A percentile compares a stretch with the other conserved stretches of the same genome.
phyloP scores from a whole-genome alignment of 1,139 yeast genomes.

The Taiozyma sp. region DNA sequence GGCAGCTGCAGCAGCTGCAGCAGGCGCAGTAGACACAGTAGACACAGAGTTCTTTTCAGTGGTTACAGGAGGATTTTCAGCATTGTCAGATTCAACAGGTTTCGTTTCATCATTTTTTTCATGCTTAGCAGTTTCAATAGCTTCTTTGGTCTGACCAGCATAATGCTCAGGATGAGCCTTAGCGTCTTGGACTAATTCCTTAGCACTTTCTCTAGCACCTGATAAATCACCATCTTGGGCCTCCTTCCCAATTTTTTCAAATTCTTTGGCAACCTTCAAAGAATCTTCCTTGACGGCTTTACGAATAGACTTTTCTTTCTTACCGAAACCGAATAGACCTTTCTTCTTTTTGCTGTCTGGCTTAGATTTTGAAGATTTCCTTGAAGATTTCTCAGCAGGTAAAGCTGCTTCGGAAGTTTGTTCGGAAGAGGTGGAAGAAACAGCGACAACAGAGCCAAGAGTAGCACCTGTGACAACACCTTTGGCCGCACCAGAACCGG shows the following conservation, averaged over 20 bases:
- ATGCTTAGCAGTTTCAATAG: conserved; percentile 12
- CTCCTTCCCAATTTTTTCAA: neutral
- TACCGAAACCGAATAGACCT: conserved; percentile 1
- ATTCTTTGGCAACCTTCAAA: neutral
- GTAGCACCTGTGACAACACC: conserved; percentile 7
- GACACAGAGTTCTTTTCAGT: neutral
- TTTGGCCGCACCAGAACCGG: conserved; percentile 6
- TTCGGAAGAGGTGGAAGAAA: neutral
- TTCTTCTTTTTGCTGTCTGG: neutral
- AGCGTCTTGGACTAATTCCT: conserved; percentile 12
- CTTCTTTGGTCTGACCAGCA: conserved; percentile 11
- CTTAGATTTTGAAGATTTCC: neutral
- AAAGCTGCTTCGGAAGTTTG: conserved; percentile 13
- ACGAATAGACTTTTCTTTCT: neutral
- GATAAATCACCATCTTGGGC: conserved; percentile 18
- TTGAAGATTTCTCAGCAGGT: conserved; percentile 22
- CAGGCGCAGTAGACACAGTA: too few species aligned
- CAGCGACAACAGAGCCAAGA: neutral
- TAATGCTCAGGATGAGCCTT: conserved; percentile 17
- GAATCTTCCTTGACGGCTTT: neutral
- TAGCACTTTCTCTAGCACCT: conserved; percentile 5
- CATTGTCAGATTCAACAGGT: neutral
- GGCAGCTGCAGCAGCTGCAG: conserved; percentile 1
- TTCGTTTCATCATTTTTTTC: neutral
- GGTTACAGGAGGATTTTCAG: neutral